Conservation (phyloP, 2,329 filamentous ascomycete genomes). For the Lithohypha guttulata region DNA sequence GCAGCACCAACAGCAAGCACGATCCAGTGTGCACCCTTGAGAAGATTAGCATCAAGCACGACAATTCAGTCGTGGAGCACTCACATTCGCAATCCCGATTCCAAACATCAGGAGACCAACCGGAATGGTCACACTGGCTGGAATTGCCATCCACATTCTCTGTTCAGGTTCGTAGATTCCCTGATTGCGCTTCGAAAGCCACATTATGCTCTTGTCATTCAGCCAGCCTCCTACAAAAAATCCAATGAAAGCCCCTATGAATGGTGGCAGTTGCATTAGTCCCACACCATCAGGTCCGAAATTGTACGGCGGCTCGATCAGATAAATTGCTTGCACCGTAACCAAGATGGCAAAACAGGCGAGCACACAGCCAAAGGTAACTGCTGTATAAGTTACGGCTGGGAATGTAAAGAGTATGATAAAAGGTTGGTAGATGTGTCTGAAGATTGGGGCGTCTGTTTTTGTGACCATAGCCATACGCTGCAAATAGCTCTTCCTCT, state of each 20-base stretch:
- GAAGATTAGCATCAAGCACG: conserved; percentile 3
- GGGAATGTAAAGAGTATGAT: conserved; percentile 14
- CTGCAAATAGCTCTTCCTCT: conserved; percentile 23
- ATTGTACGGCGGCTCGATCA: conserved; percentile 26
- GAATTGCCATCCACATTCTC: conserved; percentile 30
- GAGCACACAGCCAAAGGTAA: conserved; percentile 31
- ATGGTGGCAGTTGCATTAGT: conserved; percentile 25
- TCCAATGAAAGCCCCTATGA: conserved; percentile 32
- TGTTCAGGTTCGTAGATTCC: conserved; percentile 42
- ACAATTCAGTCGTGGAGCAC: background rate
- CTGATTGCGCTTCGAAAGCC: conserved; percentile 34
- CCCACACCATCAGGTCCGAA: conserved; percentile 26
- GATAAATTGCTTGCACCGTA: conserved; percentile 26
- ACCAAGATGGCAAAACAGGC: conserved; percentile 26
- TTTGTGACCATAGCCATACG: conserved; percentile 24
- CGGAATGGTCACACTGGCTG: conserved; percentile 22
- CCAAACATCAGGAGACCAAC: conserved; percentile 33
- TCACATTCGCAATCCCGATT: conserved; percentile 22
- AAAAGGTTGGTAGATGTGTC: conserved; percentile 16
- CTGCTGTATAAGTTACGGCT: conserved; percentile 30
- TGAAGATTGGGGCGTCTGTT: conserved; percentile 23
- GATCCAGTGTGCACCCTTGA: conserved; percentile 26
- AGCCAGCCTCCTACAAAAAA: conserved; percentile 31
- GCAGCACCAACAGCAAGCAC: conserved; percentile 24
- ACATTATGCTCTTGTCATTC: conserved; percentile 29